A percentile compares a stretch with the other conserved stretches of the same genome.
These are phyloP conservation scores for Achlya hypogyna DNA, from an alignment of 352 stramenopile species.

Conservation along the genomic window DNA sequence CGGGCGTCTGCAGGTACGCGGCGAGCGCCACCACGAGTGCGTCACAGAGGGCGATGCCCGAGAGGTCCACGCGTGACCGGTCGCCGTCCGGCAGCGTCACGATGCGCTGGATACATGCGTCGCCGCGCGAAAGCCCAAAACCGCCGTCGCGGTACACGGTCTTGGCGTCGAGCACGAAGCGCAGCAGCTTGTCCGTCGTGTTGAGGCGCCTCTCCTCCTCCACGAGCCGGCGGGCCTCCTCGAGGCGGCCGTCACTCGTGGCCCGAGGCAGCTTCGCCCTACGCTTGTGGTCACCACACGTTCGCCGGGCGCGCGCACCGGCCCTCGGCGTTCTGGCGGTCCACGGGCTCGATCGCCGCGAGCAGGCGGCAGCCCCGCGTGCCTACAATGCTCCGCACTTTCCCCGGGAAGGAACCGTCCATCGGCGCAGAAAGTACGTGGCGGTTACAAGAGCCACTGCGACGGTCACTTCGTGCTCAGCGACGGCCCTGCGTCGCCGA, in stretches of 20 bases:
- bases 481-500: too few species aligned
- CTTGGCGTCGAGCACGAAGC: conserved; percentile 56
- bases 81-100: conserved; percentile 30
- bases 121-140: conserved; percentile 51
- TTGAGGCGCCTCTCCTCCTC: conserved; percentile 51
- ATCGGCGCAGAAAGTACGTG: background rate
- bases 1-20: conserved; percentile 42
- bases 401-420: background rate
- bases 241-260: background rate
- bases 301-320: background rate
- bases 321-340: conserved; percentile 51
- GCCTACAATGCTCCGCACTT: conserved; percentile 29
- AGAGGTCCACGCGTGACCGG: conserved; percentile 38
- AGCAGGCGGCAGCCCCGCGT: conserved; percentile 41
- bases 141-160: conserved; percentile 49
- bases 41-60: conserved; percentile 45
- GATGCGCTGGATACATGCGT: conserved; percentile 44
- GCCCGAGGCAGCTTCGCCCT: background rate
- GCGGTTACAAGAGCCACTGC: background rate
- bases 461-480: too few species aligned
- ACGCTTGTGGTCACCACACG: conserved; percentile 25
- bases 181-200: conserved; percentile 55
- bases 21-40: conserved; percentile 46
- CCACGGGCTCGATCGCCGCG: conserved; percentile 34
- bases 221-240: conserved; percentile 40